Evolutionary conservation across 2,329 filamentous ascomycete species (phyloP).

Genomic region (Pyrenochaeta sp.): DNA sequence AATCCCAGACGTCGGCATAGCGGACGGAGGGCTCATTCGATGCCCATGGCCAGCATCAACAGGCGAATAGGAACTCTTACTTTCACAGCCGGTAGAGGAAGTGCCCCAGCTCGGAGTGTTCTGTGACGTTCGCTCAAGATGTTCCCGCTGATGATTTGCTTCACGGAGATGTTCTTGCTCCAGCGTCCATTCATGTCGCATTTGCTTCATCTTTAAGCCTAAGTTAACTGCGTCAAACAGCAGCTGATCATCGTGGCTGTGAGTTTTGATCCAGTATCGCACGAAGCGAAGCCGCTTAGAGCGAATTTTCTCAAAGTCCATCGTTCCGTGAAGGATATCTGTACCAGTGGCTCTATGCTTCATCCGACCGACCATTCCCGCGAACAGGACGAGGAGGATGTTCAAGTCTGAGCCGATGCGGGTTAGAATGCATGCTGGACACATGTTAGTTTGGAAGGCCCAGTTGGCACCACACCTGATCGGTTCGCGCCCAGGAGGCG

Average conservation of each 20-base stretch:
- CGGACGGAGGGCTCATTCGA: not conserved
- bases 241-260: slow-evolving; percentile 8
- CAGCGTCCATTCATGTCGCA: slow-evolving; percentile 15
- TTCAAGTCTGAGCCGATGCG: slow-evolving; percentile 35
- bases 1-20: not conserved
- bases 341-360: slow-evolving; percentile 1
- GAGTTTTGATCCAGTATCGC: slow-evolving; percentile 32
- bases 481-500: slow-evolving; percentile 25
- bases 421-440: slow-evolving; percentile 41
- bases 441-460: slow-evolving; percentile 30
- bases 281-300: slow-evolving; percentile 34
- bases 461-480: slow-evolving; percentile 26
- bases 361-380: slow-evolving; percentile 34
- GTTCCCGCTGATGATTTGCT: not conserved
- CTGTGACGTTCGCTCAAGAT: too few species aligned
- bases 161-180: not conserved
- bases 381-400: slow-evolving; percentile 35
- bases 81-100: not conserved
- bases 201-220: slow-evolving; percentile 28
- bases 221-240: slow-evolving; percentile 28
- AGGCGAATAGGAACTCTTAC: not conserved
- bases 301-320: slow-evolving; percentile 15
- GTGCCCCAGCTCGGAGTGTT: not conserved
- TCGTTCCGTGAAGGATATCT: slow-evolving; percentile 6
- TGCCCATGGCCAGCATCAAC: not conserved